Conservation (phyloP, 139 green algal genomes). For the Desmodesmus armatus region DNA sequence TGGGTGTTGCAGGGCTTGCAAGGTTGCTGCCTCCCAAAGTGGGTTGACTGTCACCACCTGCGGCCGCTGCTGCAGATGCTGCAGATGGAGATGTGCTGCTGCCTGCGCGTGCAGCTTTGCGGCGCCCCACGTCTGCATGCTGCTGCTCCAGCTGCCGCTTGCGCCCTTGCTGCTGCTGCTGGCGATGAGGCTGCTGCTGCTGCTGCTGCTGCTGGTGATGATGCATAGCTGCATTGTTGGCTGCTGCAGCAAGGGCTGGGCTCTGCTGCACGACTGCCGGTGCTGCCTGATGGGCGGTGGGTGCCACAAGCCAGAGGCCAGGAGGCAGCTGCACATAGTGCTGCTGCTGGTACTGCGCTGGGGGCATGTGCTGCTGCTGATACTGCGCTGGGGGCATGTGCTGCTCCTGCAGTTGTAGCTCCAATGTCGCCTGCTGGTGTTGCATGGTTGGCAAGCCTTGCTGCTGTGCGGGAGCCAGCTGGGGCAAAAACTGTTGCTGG, state of each 20-base stretch:
- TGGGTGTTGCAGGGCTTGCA: too few species aligned
- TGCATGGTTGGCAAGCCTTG: too few species aligned
- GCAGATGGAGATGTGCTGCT: neutral
- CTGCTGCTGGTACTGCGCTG: neutral
- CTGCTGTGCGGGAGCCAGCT: neutral
- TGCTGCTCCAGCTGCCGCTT: neutral
- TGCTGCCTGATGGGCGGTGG: neutral
- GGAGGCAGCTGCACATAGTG: neutral
- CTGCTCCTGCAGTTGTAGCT: slow-evolving; percentile 10
- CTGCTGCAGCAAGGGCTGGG: neutral
- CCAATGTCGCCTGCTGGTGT: too few species aligned
- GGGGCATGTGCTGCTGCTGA: neutral
- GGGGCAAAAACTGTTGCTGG: too few species aligned
- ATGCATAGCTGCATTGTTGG: neutral
- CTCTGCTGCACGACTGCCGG: neutral
- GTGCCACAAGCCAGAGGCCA: neutral
- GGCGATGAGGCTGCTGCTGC: neutral
- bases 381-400: neutral
- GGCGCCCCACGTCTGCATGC: neutral
- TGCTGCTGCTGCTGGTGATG: slow-evolving; percentile 7
- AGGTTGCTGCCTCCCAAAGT: too few species aligned
- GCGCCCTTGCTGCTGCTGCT: slow-evolving; percentile 5
- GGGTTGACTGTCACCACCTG: neutral
- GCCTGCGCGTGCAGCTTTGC: neutral
- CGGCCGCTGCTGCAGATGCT: neutral